phyloP scores from a whole-genome alignment of 306 rosid genomes.

The Gastrolobium bilobum region DNA sequence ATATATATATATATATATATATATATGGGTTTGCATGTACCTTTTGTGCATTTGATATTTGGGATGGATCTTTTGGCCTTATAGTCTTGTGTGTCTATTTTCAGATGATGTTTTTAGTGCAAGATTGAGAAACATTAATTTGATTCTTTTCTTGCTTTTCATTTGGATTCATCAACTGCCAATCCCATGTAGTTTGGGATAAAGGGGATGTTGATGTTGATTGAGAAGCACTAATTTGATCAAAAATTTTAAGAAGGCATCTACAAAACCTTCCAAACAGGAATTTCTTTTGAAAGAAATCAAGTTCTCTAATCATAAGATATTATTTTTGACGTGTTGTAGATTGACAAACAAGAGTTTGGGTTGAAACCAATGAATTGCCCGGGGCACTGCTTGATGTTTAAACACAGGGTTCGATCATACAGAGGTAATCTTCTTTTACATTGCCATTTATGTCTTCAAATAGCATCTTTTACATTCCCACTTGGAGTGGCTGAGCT shows the following conservation, averaged over 20 bases:
- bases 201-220: too few species aligned
- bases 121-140: not conserved
- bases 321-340: constrained; percentile 39
- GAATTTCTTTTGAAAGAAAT: constrained; percentile 9
- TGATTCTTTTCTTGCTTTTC: not conserved
- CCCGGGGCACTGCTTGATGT: constrained; percentile 99
- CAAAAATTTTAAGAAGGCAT: not conserved
- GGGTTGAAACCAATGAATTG: constrained; percentile 99
- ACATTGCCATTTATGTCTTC: constrained; percentile 19
- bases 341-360: constrained; percentile 97
- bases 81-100: constrained; percentile 3
- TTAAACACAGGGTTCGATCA: constrained; percentile 94
- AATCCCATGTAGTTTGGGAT: too few species aligned
- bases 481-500: constrained; percentile 36
- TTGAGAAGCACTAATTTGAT: not conserved
- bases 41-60: not conserved
- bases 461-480: constrained; percentile 21
- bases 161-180: too few species aligned
- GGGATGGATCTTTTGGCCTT: constrained; percentile 9
- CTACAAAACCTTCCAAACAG: constrained; percentile 10
- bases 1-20: not conserved
- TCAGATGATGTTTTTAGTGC: constrained; percentile 1
- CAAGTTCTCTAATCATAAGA: constrained; percentile 16
- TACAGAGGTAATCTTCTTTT: constrained; percentile 72
- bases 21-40: not conserved